Evolutionary conservation across 148 eudicot species (phyloP).

Genomic region (Rhododendron henanense): DNA sequence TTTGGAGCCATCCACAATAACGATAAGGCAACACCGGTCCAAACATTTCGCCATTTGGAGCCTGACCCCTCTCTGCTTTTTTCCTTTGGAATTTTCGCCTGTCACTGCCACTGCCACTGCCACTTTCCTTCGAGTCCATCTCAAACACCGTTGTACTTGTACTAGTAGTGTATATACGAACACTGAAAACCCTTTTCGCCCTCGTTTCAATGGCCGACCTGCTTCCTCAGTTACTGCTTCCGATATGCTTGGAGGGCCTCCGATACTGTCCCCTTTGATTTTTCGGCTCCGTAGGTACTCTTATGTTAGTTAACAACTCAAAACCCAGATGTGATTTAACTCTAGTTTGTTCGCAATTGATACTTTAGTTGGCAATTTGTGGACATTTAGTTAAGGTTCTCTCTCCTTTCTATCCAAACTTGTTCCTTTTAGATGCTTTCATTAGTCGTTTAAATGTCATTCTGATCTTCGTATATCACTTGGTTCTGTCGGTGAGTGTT

Average conservation of each 20-base stretch:
- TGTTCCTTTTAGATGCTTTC: not conserved
- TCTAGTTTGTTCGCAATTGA: not conserved
- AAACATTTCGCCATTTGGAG: not conserved
- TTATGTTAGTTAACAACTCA: not conserved
- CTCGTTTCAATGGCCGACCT: not conserved
- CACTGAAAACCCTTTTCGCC: not conserved
- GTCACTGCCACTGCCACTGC: not conserved
- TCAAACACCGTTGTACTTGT: not conserved
- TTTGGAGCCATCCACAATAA: not conserved
- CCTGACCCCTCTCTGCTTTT: not conserved
- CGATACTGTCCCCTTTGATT: not conserved
- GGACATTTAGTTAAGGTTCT: not conserved
- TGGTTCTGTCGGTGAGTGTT: not conserved
- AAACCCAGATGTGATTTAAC: not conserved
- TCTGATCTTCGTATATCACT: not conserved
- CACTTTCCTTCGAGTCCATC: not conserved
- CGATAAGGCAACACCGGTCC: constrained; percentile 6
- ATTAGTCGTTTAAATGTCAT: not conserved
- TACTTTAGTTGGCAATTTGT: not conserved
- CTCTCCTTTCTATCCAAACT: not conserved
- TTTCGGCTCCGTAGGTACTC: constrained; percentile 6
- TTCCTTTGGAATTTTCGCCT: not conserved
- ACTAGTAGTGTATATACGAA: too few relatives aligned
- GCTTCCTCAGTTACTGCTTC: not conserved
- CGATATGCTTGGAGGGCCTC: not conserved